Base-by-base conservation (phyloP, 2,329 filamentous ascomycete genomes). In the Paracamarosporium sp. region DNA sequence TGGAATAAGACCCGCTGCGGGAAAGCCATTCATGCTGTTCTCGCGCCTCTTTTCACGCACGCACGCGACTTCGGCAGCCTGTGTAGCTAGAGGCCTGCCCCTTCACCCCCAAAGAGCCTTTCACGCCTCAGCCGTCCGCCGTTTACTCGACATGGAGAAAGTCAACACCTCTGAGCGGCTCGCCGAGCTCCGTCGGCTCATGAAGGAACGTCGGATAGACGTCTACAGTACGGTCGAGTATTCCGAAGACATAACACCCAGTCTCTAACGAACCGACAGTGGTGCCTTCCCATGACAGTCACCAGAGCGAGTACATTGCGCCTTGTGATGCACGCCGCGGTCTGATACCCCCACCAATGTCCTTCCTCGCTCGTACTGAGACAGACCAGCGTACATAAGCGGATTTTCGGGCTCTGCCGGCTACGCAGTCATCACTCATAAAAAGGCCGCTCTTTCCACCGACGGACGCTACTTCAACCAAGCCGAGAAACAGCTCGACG, bases 381-480 rank as follows among this genome's bases (percentile, higher is more conserved):
- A 53, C 50, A 44, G 25, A 47, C 27, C 69, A 82, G 92, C 89
- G 74, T 97, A 89, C 72, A 96, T 99, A 67, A 93, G 88, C 60
- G 94, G 95, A 25, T 99, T 99, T 78, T 92, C 92, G 57, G 95
- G 95, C 54, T 99, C 95, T 9, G 94, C 95, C 41, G 95, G 95
- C 57, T 96, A 92, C 63, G 95, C 93, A 36, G 89, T 99, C 50
- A 85, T 99, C 55, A 95, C 93, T 2, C 85, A 87, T 48, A 89
- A 92, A 50, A 93, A 93, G 77, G 95, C 95, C 15, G 92, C 92
- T 13, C 81, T 99, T 56, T 92, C 95, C 12, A 99, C 95, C 28
- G 95, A 99, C 75, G 95, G 95, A 28, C 89, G 95, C 64, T 99
- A 99, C 79, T 99, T 98, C 84, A 98, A 96, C 80, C 95, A 99